Percentiles rank a stretch among this genome's conserved stretches.
Conservation (phyloP, 805 yeast species). For the Suhomyces pyralidae region DNA sequence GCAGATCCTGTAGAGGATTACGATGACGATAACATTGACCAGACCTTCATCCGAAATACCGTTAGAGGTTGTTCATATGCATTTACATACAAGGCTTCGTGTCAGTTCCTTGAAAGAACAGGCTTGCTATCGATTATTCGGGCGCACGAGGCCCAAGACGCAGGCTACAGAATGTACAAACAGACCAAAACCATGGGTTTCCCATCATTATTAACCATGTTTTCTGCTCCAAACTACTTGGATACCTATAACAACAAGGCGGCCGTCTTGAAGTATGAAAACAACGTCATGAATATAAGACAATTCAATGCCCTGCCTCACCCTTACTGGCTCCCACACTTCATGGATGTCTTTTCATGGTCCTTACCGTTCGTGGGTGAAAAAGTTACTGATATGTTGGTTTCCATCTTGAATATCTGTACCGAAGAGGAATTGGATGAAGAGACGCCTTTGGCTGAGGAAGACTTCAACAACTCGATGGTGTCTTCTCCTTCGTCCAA, state of each 20-base stretch:
- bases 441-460: constrained; percentile 54
- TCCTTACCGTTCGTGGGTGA: constrained; percentile 96
- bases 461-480: constrained; percentile 15
- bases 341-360: constrained; percentile 98
- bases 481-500: constrained; percentile 16
- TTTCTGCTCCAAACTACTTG: constrained; percentile 92
- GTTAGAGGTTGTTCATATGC: constrained; percentile 93
- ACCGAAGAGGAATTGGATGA: constrained; percentile 91
- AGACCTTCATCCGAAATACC: constrained; percentile 58
- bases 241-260: constrained; percentile 94
- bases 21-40: constrained; percentile 51
- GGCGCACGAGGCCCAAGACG: constrained; percentile 98
- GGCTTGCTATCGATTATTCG: constrained; percentile 81
- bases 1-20: constrained; percentile 92
- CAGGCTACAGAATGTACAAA: constrained; percentile 93
- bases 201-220: constrained; percentile 85
- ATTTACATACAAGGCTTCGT: constrained; percentile 77
- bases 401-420: constrained; percentile 86
- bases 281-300: constrained; percentile 89
- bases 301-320: constrained; percentile 92
- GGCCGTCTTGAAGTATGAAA: constrained; percentile 87
- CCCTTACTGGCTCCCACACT: constrained; percentile 95
- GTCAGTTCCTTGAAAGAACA: constrained; percentile 73
- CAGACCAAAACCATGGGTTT: constrained; percentile 81
- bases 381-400: constrained; percentile 89